Conservation (phyloP, 441 rosid species). For the Jatropha podagrica region DNA sequence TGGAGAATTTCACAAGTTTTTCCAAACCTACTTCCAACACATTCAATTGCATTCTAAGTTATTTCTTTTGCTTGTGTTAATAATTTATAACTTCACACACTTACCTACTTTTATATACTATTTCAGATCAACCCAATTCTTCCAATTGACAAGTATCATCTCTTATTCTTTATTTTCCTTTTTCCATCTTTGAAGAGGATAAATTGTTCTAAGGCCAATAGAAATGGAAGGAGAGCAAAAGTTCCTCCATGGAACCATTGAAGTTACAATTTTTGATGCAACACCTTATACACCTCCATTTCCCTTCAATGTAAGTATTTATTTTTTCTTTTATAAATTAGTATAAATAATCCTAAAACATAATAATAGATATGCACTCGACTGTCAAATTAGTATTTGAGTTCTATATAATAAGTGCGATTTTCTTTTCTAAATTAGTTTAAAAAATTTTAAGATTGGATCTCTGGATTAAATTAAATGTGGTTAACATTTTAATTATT, state of each 20-base stretch:
- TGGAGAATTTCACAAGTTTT: constrained; percentile 50
- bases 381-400: background rate
- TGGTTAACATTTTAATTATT: background rate
- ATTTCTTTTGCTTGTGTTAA: constrained; percentile 32
- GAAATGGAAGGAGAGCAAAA: constrained; percentile 45
- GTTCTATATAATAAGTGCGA: background rate
- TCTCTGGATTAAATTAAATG: background rate
- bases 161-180: background rate
- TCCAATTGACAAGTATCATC: background rate
- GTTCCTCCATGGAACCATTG: constrained; percentile 88
- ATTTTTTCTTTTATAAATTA: background rate
- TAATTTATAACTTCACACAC: background rate
- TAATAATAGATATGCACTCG: too few relatives aligned
- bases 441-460: background rate
- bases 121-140: background rate
- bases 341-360: too few relatives aligned
- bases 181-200: background rate
- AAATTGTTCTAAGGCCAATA: constrained; percentile 9
- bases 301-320: constrained; percentile 62
- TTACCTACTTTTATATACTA: constrained; percentile 29
- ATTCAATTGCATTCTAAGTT: constrained; percentile 36
- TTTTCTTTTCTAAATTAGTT: background rate
- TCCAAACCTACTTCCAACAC: constrained; percentile 26
- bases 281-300: constrained; percentile 59
- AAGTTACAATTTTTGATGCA: constrained; percentile 76